Conservation (phyloP, 2,329 filamentous ascomycete genomes). For the Verticillium longisporum region DNA sequence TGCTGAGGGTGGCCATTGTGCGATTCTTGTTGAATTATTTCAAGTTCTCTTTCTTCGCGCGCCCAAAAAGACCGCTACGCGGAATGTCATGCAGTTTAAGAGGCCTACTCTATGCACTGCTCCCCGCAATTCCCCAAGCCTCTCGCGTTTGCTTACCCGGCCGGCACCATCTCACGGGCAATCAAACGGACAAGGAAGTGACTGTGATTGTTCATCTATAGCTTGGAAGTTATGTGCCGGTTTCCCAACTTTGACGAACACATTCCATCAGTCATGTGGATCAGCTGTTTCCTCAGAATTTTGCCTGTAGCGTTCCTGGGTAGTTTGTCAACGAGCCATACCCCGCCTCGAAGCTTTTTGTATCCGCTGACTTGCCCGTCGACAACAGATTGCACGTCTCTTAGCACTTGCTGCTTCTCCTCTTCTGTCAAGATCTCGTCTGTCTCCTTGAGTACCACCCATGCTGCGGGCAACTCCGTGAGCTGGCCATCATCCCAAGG, state of each 20-base stretch:
- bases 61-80: no score
- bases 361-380: constrained; percentile 31
- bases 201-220: constrained; percentile 2
- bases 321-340: constrained; percentile 23
- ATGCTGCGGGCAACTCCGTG: constrained; percentile 30
- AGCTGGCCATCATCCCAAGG: constrained; percentile 28
- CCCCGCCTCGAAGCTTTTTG: constrained; percentile 31
- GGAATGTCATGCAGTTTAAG: not conserved
- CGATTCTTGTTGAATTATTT: no score
- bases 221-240: not conserved
- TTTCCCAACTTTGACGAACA: constrained; percentile 18
- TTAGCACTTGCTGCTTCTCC: constrained; percentile 13
- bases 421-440: constrained; percentile 2
- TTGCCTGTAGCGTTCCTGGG: constrained; percentile 30
- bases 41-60: no score
- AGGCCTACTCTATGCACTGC: not conserved
- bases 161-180: no score
- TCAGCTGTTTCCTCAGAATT: constrained; percentile 18
- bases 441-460: constrained; percentile 23
- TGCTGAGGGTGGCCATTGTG: not conserved
- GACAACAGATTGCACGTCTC: constrained; percentile 21
- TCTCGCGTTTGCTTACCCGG: not conserved
- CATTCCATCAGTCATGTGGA: constrained; percentile 19
- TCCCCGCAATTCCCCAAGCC: not conserved
- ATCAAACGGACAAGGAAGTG: not conserved